These are phyloP conservation scores for Peronospora tabacina DNA, from an alignment of 352 stramenopile genomes.

Conservation along the genomic window DNA sequence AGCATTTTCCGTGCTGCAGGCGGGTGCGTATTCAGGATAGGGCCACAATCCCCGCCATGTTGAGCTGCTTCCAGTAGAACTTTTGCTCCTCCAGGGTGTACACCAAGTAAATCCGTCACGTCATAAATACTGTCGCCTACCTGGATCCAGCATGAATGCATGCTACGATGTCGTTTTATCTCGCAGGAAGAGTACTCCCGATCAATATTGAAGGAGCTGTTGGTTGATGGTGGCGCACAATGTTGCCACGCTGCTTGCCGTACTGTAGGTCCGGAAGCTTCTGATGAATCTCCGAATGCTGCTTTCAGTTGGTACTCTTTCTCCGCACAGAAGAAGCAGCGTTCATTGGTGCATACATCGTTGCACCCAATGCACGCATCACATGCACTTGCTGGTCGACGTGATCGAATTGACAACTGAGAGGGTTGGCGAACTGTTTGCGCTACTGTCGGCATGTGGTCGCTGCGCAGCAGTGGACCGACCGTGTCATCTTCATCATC, in stretches of 20 bases:
- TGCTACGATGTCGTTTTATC: constrained; percentile 69
- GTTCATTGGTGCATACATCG: constrained; percentile 52
- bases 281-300: constrained; percentile 34
- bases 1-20: constrained; percentile 35
- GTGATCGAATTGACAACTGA: constrained; percentile 19
- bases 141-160: constrained; percentile 87
- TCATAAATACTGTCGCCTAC: constrained; percentile 86
- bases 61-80: constrained; percentile 48
- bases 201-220: constrained; percentile 32
- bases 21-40: constrained; percentile 52
- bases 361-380: constrained; percentile 78
- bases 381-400: constrained; percentile 37
- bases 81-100: constrained; percentile 82
- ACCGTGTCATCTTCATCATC: constrained; percentile 18
- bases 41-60: constrained; percentile 42
- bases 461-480: constrained; percentile 9
- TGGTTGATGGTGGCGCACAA: constrained; percentile 15
- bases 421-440: constrained; percentile 14
- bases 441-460: constrained; percentile 7
- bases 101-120: constrained; percentile 81
- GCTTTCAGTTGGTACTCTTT: constrained; percentile 63
- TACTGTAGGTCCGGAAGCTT: constrained; percentile 14
- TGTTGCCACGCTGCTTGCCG: constrained; percentile 26
- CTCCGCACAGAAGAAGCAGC: constrained; percentile 67
- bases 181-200: constrained; percentile 86